These are phyloP conservation scores for Wallacemonas sp. DNA, from an alignment of 208 protist genomes.

Conservation along the genomic window DNA sequence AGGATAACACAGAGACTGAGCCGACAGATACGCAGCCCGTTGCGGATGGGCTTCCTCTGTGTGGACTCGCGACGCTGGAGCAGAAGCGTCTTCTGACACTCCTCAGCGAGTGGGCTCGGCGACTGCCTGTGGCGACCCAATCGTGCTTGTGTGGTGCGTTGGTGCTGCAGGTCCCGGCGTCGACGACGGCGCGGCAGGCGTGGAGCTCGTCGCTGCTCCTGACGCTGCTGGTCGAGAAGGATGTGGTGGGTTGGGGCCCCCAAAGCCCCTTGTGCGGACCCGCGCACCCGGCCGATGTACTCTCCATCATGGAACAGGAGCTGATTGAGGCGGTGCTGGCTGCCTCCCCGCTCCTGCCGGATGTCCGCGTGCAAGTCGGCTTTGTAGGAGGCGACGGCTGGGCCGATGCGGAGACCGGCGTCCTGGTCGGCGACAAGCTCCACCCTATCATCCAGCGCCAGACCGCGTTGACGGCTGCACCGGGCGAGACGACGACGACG, in stretches of 20 bases:
- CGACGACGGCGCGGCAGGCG: background rate
- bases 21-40: background rate
- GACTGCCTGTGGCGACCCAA: slow-evolving; percentile 45
- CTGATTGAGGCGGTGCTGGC: slow-evolving; percentile 64
- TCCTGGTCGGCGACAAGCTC: slow-evolving; percentile 7
- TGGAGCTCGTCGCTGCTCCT: slow-evolving; percentile 34
- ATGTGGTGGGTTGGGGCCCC: slow-evolving; percentile 38
- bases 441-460: slow-evolving; percentile 18
- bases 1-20: background rate
- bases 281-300: slow-evolving; percentile 47
- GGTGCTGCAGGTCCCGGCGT: slow-evolving; percentile 47
- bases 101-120: slow-evolving; percentile 57
- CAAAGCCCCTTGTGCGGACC: slow-evolving; percentile 67
- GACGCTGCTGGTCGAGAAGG: slow-evolving; percentile 44
- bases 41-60: slow-evolving; percentile 16
- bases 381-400: slow-evolving; percentile 14
- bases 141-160: slow-evolving; percentile 39
- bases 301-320: slow-evolving; percentile 68
- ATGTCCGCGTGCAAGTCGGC: slow-evolving; percentile 44
- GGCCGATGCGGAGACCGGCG: slow-evolving; percentile 12
- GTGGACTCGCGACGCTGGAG: slow-evolving; percentile 72
- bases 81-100: slow-evolving; percentile 60
- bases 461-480: background rate
- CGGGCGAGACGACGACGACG: background rate
- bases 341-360: slow-evolving; percentile 47